These are phyloP conservation scores for Westerdykella aurantiaca DNA, from an alignment of 2,329 filamentous ascomycete genomes.

Conservation along the genomic window DNA sequence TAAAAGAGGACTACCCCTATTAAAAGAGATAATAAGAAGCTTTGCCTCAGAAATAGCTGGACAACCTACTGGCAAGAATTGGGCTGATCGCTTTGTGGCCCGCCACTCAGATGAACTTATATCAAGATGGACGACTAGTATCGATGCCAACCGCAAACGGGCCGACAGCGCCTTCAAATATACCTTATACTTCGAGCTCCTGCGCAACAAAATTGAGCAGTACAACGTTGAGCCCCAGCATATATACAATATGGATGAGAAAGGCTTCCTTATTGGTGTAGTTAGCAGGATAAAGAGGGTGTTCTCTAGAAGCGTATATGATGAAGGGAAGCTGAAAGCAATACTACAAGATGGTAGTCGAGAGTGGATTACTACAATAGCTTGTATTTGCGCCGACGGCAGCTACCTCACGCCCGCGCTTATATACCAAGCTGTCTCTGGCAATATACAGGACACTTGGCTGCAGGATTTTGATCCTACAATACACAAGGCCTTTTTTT, in stretches of 20 bases:
- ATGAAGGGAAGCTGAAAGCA: conserved; percentile 1
- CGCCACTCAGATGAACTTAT: conserved; percentile 7
- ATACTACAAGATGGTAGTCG: conserved; percentile 1
- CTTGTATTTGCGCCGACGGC: no score
- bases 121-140: conserved; percentile 9
- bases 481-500: conserved; percentile 1
- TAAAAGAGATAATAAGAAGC: neutral
- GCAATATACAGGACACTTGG: conserved; percentile 4
- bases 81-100: conserved; percentile 12
- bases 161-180: conserved; percentile 15
- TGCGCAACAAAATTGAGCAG: neutral
- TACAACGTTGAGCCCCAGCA: neutral
- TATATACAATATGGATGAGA: no score
- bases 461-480: conserved; percentile 5
- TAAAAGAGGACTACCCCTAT: neutral
- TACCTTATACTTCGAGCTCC: conserved; percentile 10
- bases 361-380: conserved; percentile 4
- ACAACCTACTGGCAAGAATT: conserved; percentile 9
- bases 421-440: conserved; percentile 6
- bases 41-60: neutral
- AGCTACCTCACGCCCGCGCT: conserved; percentile 5
- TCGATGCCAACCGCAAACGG: conserved; percentile 13
- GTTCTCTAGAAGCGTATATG: neutral
- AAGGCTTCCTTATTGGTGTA: conserved; percentile 1
- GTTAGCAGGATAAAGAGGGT: conserved; percentile 4